Evolutionary conservation across 495 filamentous ascomycete genomes (phyloP), one percentile per base, ranked within the genome.

Genomic region (Trichocladium antarcticum): DNA sequence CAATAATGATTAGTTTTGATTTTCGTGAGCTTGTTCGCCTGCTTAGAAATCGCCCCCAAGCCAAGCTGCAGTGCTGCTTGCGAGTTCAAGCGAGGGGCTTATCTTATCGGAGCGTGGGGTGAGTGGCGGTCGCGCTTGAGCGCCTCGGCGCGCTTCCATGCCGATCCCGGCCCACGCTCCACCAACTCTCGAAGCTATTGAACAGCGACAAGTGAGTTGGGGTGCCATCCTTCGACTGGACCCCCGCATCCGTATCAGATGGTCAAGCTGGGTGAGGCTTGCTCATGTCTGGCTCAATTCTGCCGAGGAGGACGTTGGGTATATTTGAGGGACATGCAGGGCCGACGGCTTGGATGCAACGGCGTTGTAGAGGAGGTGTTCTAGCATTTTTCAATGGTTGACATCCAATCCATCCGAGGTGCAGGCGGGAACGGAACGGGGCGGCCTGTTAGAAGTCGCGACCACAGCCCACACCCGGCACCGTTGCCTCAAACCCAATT

Each of bases 221-320:
- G 31, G n/a, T n/a, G n/a, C n/a, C n/a, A n/a, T n/a, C n/a, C n/a
- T n/a, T n/a, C n/a, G n/a, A n/a, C n/a, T n/a, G n/a, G n/a, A n/a
- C n/a, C n/a, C n/a, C n/a, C n/a, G n/a, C n/a, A n/a, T n/a, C n/a
- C n/a, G n/a, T n/a, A n/a, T n/a, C n/a, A n/a, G n/a, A n/a, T n/a
- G n/a, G n/a, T n/a, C n/a, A n/a, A n/a, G n/a, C n/a, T n/a, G n/a
- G n/a, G n/a, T n/a, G n/a, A n/a, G n/a, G n/a, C n/a, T n/a, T n/a
- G n/a, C n/a, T n/a, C n/a, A n/a, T n/a, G n/a, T n/a, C n/a, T n/a
- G n/a, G n/a, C n/a, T n/a, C n/a, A n/a, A n/a, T n/a, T n/a, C n/a
- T n/a, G n/a, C n/a, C n/a, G n/a, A n/a, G n/a, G 56, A 56, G 52
- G 53, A 49, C 50, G 58, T 63, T 63, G 61, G 58, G 61, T 61